Evolutionary conservation across 2,329 filamentous ascomycete species (phyloP).

Genomic region (Claviceps spartinae): DNA sequence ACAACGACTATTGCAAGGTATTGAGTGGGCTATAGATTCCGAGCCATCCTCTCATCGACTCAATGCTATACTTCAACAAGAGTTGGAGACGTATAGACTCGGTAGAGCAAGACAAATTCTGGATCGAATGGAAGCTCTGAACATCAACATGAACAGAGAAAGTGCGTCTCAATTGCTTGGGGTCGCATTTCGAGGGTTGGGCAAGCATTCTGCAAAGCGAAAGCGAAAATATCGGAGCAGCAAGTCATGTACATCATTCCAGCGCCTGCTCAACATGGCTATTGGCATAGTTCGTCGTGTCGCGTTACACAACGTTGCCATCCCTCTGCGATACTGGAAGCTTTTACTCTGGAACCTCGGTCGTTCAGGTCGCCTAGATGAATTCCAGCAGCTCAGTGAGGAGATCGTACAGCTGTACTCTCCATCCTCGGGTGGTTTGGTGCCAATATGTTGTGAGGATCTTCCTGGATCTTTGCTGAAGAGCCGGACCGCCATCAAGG

Average conservation of each 20-base stretch:
- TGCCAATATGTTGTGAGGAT: constrained; percentile 32
- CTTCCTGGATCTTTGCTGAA: constrained; percentile 16
- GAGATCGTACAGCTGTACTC: constrained; percentile 29
- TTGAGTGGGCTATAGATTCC: constrained; percentile 19
- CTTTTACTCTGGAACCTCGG: constrained; percentile 30
- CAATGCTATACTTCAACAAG: constrained; percentile 10
- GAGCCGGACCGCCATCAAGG: not conserved
- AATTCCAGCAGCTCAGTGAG: constrained; percentile 30
- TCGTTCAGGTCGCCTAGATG: constrained; percentile 27
- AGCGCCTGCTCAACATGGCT: constrained; percentile 16
- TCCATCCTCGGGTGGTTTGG: constrained; percentile 16
- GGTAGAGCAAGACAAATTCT: constrained; percentile 15
- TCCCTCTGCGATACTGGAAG: constrained; percentile 27
- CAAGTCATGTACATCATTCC: not conserved
- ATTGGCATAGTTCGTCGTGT: constrained; percentile 17
- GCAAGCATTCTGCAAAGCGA: constrained; percentile 13
- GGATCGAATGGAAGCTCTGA: constrained; percentile 20
- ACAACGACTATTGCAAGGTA: constrained; percentile 29
- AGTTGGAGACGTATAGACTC: constrained; percentile 9
- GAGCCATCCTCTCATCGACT: constrained; percentile 13
- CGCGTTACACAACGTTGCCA: constrained; percentile 18
- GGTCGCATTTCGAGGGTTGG: constrained; percentile 15
- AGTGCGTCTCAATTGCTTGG: constrained; percentile 15
- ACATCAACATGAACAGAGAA: constrained; percentile 15
- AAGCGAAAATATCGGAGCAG: not conserved